A percentile compares a stretch with the other conserved stretches of the same genome.
Conservation (phyloP, 768 basidiomycete species). For the Gloeopeniophorella convolvens region DNA sequence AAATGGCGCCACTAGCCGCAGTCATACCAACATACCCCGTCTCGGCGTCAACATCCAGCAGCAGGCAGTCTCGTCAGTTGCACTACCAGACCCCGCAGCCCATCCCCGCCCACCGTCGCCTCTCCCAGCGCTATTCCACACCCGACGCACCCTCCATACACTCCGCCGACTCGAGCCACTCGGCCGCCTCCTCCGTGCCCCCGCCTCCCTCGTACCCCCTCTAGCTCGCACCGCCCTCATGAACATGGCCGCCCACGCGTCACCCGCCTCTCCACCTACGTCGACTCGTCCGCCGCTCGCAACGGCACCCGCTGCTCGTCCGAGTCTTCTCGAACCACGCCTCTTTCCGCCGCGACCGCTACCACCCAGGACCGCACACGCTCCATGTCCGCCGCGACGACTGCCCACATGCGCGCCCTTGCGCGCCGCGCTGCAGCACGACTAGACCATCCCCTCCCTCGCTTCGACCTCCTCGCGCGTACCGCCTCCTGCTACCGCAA, state of each 20-base stretch:
- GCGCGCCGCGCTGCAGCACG: too few relatives aligned
- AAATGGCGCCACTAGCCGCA: conserved; percentile 26
- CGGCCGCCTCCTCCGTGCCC: conserved; percentile 21
- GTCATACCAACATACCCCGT: conserved; percentile 30
- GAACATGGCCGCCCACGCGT: conserved; percentile 13
- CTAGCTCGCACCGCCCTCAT: conserved; percentile 47
- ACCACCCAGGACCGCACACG: conserved; percentile 63
- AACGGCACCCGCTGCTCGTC: conserved; percentile 50
- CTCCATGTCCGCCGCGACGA: conserved; percentile 65
- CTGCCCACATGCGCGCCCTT: conserved; percentile 41
- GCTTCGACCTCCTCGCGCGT: conserved; percentile 28
- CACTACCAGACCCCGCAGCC: conserved; percentile 8
- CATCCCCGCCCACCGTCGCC: conserved; percentile 19
- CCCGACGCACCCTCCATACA: conserved; percentile 35
- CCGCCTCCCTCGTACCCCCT: conserved; percentile 41
- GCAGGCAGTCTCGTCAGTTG: conserved; percentile 2
- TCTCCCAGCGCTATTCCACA: conserved; percentile 13
- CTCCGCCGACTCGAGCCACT: conserved; percentile 32
- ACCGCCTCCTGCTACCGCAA: conserved; percentile 26
- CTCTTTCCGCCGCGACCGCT: conserved; percentile 55
- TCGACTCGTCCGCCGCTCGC: conserved; percentile 28
- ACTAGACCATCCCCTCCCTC: conserved; percentile 24
- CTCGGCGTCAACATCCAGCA: conserved; percentile 40
- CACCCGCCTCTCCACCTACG: conserved; percentile 34
- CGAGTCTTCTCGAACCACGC: conserved; percentile 61